Percentiles rank a stretch among this genome's conserved stretches.
These are phyloP conservation scores for Ogataea paraovalis DNA, from an alignment of 805 yeast species.

Conservation along the genomic window DNA sequence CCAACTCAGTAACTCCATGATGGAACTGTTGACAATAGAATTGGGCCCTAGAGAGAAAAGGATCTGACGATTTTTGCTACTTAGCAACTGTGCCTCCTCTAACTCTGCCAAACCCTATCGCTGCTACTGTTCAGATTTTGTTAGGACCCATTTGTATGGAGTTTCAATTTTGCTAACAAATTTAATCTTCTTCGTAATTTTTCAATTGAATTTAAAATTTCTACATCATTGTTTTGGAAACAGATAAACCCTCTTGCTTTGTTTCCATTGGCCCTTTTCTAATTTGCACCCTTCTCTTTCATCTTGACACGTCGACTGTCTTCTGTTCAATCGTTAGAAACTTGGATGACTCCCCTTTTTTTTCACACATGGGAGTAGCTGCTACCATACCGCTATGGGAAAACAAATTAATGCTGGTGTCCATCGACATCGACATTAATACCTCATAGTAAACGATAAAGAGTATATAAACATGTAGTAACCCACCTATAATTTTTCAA, in stretches of 20 bases:
- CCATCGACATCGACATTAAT: not conserved
- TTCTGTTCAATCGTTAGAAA: too few species aligned
- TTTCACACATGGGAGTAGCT: not conserved
- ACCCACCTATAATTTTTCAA: not conserved
- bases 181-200: not conserved
- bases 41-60: too few species aligned
- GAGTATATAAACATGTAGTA: not conserved
- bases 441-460: not conserved
- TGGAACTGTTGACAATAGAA: too few species aligned
- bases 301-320: not conserved
- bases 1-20: too few species aligned
- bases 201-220: too few species aligned
- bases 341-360: not conserved
- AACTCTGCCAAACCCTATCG: not conserved
- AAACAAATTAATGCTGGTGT: not conserved
- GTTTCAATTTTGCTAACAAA: not conserved
- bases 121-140: not conserved
- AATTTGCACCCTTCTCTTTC: too few species aligned
- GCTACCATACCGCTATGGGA: not conserved
- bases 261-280: not conserved
- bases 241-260: not conserved
- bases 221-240: not conserved
- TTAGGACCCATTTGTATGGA: not conserved
- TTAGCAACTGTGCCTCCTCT: not conserved
- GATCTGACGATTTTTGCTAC: not conserved